phyloP scores from a whole-genome alignment of 257 asterid genomes.

The Lantana camara region DNA sequence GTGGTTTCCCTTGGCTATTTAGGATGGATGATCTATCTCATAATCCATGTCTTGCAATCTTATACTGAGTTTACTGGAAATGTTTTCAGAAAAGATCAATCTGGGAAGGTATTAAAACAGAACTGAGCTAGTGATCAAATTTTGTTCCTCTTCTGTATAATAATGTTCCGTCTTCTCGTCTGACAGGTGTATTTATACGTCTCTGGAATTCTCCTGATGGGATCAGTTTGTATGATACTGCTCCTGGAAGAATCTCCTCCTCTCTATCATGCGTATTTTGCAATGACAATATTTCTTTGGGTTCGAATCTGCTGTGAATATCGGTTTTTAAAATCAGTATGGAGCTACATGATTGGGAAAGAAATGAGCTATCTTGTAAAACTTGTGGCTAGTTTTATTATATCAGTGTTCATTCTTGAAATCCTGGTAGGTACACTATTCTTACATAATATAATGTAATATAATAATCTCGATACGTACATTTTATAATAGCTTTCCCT shows the following conservation, averaged over 20 bases:
- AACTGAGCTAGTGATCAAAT: neutral
- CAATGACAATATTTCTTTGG: slow-evolving; percentile 89
- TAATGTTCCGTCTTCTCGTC: slow-evolving; percentile 15
- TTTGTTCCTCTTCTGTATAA: slow-evolving; percentile 26
- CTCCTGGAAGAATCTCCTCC: slow-evolving; percentile 86
- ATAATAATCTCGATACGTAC: too few relatives aligned
- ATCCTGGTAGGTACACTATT: slow-evolving; percentile 63
- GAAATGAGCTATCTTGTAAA: slow-evolving; percentile 51
- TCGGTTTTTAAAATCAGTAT: slow-evolving; percentile 66
- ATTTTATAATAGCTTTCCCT: too few relatives aligned
- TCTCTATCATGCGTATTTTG: slow-evolving; percentile 88
- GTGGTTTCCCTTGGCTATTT: slow-evolving; percentile 87
- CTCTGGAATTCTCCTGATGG: slow-evolving; percentile 65
- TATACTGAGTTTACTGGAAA: slow-evolving; percentile 69
- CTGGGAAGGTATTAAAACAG: slow-evolving; percentile 55
- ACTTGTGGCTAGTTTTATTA: slow-evolving; percentile 45
- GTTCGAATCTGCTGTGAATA: slow-evolving; percentile 77
- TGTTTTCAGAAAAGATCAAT: slow-evolving; percentile 46
- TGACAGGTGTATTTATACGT: slow-evolving; percentile 57
- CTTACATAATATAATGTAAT: slow-evolving; percentile 7
- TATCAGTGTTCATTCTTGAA: slow-evolving; percentile 80
- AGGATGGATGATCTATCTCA: slow-evolving; percentile 93
- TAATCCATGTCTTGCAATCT: slow-evolving; percentile 80
- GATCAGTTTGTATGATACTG: slow-evolving; percentile 52
- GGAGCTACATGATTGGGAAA: slow-evolving; percentile 50